These are phyloP conservation scores for Curvularia verruculosa DNA, from an alignment of 2,329 filamentous ascomycete species.

Conservation along the genomic window DNA sequence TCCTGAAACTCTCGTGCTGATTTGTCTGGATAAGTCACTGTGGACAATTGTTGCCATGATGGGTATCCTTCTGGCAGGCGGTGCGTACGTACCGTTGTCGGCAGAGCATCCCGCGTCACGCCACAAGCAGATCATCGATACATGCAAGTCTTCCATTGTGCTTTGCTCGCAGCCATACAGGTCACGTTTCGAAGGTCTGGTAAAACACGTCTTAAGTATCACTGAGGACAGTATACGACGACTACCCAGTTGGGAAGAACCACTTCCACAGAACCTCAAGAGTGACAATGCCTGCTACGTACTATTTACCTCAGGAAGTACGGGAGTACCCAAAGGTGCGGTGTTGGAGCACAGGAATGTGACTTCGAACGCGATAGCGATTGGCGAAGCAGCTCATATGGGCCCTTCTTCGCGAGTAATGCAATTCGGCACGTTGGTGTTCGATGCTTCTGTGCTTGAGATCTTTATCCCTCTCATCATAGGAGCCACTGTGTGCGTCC, in stretches of 20 bases:
- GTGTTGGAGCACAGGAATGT: conserved; percentile 41
- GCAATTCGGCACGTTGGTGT: conserved; percentile 46
- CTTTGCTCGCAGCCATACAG: conserved; percentile 37
- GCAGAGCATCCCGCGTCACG: conserved; percentile 36
- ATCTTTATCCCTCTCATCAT: conserved; percentile 40
- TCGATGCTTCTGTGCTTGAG: conserved; percentile 45
- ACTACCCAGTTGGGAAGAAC: conserved; percentile 16
- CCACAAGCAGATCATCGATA: conserved; percentile 36
- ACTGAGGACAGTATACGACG: conserved; percentile 24
- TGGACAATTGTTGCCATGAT: conserved; percentile 49
- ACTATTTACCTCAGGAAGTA: conserved; percentile 45
- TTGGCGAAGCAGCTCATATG: conserved; percentile 38
- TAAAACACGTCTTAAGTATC: conserved; percentile 27
- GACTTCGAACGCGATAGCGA: conserved; percentile 36
- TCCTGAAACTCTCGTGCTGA: conserved; percentile 42
- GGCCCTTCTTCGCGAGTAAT: conserved; percentile 38
- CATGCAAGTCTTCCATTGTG: conserved; percentile 37
- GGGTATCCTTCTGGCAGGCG: conserved; percentile 45
- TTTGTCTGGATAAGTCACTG: conserved; percentile 47
- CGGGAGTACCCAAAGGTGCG: conserved; percentile 41
- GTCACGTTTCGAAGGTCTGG: conserved; percentile 22
- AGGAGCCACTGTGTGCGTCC: conserved; percentile 45
- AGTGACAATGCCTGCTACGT: conserved; percentile 35
- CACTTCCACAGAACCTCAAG: conserved; percentile 23
- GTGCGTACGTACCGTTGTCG: conserved; percentile 40